These are phyloP conservation scores for Purpureocillium takamizusanense DNA, from an alignment of 2,329 filamentous ascomycete genomes.

Conservation along the genomic window DNA sequence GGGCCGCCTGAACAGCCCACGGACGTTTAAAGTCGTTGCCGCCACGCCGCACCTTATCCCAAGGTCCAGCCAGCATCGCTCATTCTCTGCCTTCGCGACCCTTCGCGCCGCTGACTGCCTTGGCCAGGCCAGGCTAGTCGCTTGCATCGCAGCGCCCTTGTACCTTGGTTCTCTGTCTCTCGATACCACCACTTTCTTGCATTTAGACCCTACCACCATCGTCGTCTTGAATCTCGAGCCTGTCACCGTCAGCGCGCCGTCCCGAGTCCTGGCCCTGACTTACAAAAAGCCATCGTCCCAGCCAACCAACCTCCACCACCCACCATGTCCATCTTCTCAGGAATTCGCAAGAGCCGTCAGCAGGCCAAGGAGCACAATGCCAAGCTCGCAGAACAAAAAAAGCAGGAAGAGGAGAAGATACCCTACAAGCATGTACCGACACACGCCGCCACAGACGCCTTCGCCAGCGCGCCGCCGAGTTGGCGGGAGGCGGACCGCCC, in stretches of 20 bases:
- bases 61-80: not conserved
- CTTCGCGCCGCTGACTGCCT: no score
- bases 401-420: conserved; percentile 24
- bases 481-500: conserved; percentile 37
- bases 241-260: no score
- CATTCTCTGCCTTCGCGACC: not conserved
- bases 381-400: conserved; percentile 37
- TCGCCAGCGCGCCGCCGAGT: conserved; percentile 42
- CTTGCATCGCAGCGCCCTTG: no score
- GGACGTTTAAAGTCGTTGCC: conserved; percentile 1
- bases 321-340: conserved; percentile 48
- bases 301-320: not conserved
- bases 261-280: not conserved
- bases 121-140: no score
- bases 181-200: not conserved
- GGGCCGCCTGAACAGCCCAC: not conserved
- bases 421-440: conserved; percentile 53
- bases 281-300: not conserved
- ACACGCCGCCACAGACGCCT: conserved; percentile 50
- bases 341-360: conserved; percentile 41
- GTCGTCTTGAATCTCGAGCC: no score
- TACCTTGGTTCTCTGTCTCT: not conserved
- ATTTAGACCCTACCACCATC: no score
- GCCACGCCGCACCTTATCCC: not conserved
- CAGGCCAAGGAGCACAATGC: conserved; percentile 45